A percentile compares a stretch with the other conserved stretches of the same genome.
These are phyloP conservation scores for Juglanconis oblonga DNA, from an alignment of 2,329 filamentous ascomycete genomes.

Conservation along the genomic window DNA sequence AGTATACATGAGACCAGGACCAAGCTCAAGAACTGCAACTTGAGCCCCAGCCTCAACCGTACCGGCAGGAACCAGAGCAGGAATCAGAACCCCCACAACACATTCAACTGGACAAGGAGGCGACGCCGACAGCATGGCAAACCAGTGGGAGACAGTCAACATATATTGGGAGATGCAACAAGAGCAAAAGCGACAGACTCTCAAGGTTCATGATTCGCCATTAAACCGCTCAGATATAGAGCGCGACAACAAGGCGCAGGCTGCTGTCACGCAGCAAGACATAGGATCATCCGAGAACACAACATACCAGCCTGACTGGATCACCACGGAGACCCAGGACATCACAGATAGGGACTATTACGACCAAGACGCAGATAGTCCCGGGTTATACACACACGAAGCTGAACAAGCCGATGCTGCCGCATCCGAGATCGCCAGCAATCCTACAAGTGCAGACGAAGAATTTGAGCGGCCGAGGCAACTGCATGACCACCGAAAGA, in stretches of 20 bases:
- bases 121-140: neutral
- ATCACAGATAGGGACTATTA: neutral
- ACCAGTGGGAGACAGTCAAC: neutral
- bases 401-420: neutral
- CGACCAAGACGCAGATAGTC: neutral
- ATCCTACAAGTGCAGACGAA: neutral
- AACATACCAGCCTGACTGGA: neutral
- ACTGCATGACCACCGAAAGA: slow-evolving; percentile 1
- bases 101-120: neutral
- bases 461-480: neutral
- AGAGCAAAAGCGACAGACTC: neutral
- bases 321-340: neutral
- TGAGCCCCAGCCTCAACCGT: neutral
- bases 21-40: neutral
- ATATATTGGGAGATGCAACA: neutral
- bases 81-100: neutral
- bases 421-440: neutral
- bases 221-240: neutral
- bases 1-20: neutral
- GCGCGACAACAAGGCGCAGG: neutral
- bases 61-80: neutral
- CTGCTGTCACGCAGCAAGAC: neutral
- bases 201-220: neutral
- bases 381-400: neutral
- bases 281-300: neutral